phyloP scores from a whole-genome alignment of 2,329 filamentous ascomycete species.

The Scopulariopsis brevicaulis region DNA sequence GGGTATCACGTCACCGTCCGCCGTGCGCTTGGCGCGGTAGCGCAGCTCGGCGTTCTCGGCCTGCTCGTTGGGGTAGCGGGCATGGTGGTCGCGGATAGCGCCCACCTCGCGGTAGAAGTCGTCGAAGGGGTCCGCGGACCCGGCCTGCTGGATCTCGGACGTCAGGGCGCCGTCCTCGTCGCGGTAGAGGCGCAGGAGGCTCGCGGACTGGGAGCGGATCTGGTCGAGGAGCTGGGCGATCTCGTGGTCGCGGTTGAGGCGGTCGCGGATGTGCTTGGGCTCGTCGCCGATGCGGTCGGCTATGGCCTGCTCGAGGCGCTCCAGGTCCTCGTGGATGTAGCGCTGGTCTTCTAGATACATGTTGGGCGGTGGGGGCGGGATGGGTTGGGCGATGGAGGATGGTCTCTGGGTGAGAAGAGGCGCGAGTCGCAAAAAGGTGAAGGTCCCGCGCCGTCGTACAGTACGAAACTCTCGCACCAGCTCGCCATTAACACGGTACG shows the following conservation, averaged over 20 bases:
- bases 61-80: constrained; percentile 84
- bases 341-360: constrained; percentile 92
- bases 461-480: neutral
- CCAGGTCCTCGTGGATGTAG: constrained; percentile 89
- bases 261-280: constrained; percentile 79
- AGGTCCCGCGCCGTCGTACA: neutral
- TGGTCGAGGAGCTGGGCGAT: constrained; percentile 76
- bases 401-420: neutral
- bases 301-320: constrained; percentile 89
- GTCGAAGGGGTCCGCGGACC: constrained; percentile 67
- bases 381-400: neutral
- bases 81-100: constrained; percentile 77
- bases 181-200: constrained; percentile 73
- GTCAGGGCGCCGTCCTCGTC: constrained; percentile 62
- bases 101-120: constrained; percentile 81
- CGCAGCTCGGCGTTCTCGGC: constrained; percentile 91
- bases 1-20: constrained; percentile 48
- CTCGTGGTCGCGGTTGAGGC: constrained; percentile 85
- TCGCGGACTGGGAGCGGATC: constrained; percentile 75
- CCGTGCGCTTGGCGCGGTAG: constrained; percentile 61
- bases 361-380: constrained; percentile 8
- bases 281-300: constrained; percentile 83
- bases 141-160: constrained; percentile 74
- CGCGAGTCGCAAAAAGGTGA: neutral
- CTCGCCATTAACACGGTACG: neutral